phyloP scores from a whole-genome alignment of 2,329 filamentous ascomycete genomes.

The Cytospora leucostoma region DNA sequence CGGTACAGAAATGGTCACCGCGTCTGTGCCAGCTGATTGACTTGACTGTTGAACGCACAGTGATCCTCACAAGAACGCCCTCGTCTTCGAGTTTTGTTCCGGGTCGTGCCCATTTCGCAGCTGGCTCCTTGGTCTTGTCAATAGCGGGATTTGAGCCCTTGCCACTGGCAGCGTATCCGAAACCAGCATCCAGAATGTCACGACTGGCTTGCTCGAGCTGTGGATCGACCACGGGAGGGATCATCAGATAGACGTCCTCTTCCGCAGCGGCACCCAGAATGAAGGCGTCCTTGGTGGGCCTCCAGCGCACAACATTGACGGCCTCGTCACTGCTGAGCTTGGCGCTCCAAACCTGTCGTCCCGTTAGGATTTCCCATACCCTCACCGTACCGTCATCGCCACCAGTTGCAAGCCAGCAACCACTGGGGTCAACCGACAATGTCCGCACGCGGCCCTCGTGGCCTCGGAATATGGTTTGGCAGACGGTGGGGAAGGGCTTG shows the following conservation, averaged over 20 bases:
- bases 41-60: slow-evolving; percentile 79
- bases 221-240: slow-evolving; percentile 72
- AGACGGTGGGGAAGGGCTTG: slow-evolving; percentile 90
- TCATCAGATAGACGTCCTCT: slow-evolving; percentile 82
- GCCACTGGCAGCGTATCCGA: slow-evolving; percentile 76
- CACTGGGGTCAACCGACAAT: slow-evolving; percentile 80
- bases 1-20: slow-evolving; percentile 91
- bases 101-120: slow-evolving; percentile 83
- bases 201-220: slow-evolving; percentile 74
- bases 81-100: slow-evolving; percentile 71
- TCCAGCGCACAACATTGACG: slow-evolving; percentile 86
- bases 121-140: slow-evolving; percentile 69
- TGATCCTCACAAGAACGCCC: slow-evolving; percentile 78
- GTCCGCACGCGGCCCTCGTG: slow-evolving; percentile 87
- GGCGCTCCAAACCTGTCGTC: slow-evolving; percentile 83
- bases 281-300: slow-evolving; percentile 76
- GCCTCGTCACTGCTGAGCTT: slow-evolving; percentile 76
- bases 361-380: slow-evolving; percentile 85
- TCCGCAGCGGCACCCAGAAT: slow-evolving; percentile 83
- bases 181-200: slow-evolving; percentile 82
- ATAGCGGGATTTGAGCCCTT: slow-evolving; percentile 53
- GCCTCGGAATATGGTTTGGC: slow-evolving; percentile 82
- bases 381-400: slow-evolving; percentile 92
- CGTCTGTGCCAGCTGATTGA: slow-evolving; percentile 90
- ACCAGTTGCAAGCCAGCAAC: slow-evolving; percentile 84